Percentiles rank a stretch among this genome's conserved stretches.
These are phyloP conservation scores for Tephrocybe sp. DNA, from an alignment of 768 basidiomycete genomes.

Conservation along the genomic window DNA sequence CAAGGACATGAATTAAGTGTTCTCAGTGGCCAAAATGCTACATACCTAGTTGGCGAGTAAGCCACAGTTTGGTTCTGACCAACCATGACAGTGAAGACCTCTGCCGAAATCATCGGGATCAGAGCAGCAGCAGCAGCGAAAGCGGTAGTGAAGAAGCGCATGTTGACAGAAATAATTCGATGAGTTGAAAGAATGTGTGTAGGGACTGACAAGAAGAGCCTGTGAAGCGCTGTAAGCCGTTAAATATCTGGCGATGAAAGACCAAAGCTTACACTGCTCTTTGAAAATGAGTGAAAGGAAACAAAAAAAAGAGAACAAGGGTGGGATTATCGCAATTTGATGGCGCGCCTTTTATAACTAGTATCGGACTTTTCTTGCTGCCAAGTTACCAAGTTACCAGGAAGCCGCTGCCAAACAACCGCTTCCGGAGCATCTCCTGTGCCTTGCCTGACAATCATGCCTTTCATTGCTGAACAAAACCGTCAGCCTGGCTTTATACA, in stretches of 20 bases:
- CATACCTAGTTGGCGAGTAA: conserved; percentile 23
- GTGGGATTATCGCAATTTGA: neutral
- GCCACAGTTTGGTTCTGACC: conserved; percentile 24
- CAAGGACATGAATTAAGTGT: neutral
- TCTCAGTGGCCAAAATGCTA: neutral
- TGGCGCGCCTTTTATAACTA: neutral
- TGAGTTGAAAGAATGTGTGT: conserved; percentile 12
- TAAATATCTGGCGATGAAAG: conserved; percentile 9
- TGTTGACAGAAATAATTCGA: conserved; percentile 11
- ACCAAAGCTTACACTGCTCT: conserved; percentile 30
- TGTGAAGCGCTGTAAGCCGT: conserved; percentile 8
- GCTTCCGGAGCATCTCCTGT: neutral
- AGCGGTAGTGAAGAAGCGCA: conserved; percentile 15
- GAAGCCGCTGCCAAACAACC: neutral
- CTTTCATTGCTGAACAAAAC: conserved; percentile 40
- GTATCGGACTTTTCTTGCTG: neutral
- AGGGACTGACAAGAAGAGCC: conserved; percentile 20
- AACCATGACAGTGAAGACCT: conserved; percentile 29
- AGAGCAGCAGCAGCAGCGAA: conserved; percentile 24
- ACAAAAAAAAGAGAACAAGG: conserved; percentile 4
- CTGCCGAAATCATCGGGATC: conserved; percentile 25
- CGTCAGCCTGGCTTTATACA: conserved; percentile 48
- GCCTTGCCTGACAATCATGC: conserved; percentile 12
- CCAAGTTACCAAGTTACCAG: neutral
- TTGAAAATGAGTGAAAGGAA: conserved; percentile 10